Conservation (phyloP, 169 alveolate species). For the Plasmodium gonderi region DNA sequence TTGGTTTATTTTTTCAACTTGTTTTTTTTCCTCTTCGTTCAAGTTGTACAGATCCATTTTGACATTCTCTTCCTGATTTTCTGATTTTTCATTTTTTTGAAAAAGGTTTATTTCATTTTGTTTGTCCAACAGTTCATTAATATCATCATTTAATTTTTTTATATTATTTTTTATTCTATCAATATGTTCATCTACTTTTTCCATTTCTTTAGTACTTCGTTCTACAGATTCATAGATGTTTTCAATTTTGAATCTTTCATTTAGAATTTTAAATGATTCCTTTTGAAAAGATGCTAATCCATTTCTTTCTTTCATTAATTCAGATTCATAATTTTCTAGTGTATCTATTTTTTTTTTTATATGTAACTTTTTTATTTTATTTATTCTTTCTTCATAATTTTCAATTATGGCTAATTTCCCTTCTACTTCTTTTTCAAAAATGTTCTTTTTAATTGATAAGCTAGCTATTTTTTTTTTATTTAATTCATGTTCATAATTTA, state of each 20-base stretch:
- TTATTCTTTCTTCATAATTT: conserved; percentile 26
- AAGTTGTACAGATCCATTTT: neutral
- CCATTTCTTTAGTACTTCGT: conserved; percentile 8
- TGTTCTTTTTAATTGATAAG: conserved; percentile 6
- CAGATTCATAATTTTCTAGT: conserved; percentile 9
- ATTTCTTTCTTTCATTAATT: conserved; percentile 33
- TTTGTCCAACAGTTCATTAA: conserved; percentile 49
- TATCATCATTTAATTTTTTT: conserved; percentile 52
- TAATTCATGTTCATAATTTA: conserved; percentile 16
- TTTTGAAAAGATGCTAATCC: conserved; percentile 24
- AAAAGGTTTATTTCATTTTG: conserved; percentile 11
- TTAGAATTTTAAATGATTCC: conserved; percentile 27
- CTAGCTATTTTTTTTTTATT: conserved; percentile 45
- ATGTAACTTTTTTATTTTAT: conserved; percentile 10
- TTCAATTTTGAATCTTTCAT: conserved; percentile 3
- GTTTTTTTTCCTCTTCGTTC: neutral
- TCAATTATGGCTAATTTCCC: conserved; percentile 12
- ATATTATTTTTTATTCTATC: conserved; percentile 47
- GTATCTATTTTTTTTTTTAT: conserved; percentile 20
- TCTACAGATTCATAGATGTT: conserved; percentile 43
- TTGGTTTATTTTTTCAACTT: neutral
- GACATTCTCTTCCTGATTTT: conserved; percentile 1
- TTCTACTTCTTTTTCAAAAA: conserved; percentile 41
- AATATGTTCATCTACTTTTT: conserved; percentile 31
- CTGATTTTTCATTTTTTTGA: neutral